Evolutionary conservation across 225 moss, liverwort and hornwort species (phyloP).

Genomic region (Lunularia cruciata): DNA sequence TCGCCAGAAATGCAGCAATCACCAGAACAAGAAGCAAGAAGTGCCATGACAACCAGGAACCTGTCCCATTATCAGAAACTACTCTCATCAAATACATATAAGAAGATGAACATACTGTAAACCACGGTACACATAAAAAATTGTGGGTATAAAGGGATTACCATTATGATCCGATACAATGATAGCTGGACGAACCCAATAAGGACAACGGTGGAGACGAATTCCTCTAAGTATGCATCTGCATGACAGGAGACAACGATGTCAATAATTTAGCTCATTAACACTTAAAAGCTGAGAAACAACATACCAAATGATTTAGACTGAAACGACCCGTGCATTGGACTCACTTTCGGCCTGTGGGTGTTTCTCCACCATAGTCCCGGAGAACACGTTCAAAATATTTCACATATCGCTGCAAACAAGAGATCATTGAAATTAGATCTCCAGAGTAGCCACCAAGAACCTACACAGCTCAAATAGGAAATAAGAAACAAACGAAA

Average conservation of each 20-base stretch:
- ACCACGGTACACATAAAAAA: neutral
- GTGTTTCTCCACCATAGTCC: slow-evolving; percentile 90
- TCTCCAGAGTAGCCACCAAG: too few species aligned
- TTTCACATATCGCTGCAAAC: slow-evolving; percentile 90
- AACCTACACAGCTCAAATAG: too few species aligned
- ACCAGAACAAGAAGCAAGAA: too few species aligned
- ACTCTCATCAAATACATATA: too few species aligned
- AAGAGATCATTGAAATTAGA: neutral
- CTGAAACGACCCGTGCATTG: too few species aligned
- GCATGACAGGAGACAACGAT: slow-evolving; percentile 12
- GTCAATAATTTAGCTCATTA: neutral
- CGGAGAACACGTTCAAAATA: slow-evolving; percentile 93
- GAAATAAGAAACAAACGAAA: too few species aligned
- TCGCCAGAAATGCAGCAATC: too few species aligned
- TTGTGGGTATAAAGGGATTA: slow-evolving; percentile 23
- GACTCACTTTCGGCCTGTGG: slow-evolving; percentile 90
- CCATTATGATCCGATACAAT: slow-evolving; percentile 90
- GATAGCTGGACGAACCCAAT: slow-evolving; percentile 95
- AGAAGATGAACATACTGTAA: neutral
- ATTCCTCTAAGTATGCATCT: slow-evolving; percentile 99
- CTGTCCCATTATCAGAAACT: too few species aligned
- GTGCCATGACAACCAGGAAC: too few species aligned
- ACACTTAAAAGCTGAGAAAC: neutral
- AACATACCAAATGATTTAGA: too few species aligned
- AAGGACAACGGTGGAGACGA: slow-evolving; percentile 95